phyloP scores from a whole-genome alignment of 1,139 yeast genomes.

The Geotrichum aggregatum region DNA sequence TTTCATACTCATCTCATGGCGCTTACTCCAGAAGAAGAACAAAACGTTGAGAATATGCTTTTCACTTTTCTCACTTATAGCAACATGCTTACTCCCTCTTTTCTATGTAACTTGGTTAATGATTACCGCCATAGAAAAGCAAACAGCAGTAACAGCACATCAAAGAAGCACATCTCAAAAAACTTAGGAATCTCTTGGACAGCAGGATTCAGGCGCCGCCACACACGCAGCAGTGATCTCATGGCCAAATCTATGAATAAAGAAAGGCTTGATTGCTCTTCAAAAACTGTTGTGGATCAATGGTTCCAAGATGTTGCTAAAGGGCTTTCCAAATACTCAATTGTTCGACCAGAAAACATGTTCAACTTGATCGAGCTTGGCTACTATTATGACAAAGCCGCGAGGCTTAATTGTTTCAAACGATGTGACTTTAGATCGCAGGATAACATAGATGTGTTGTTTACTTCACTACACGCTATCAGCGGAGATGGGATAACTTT shows the following conservation, averaged over 20 bases:
- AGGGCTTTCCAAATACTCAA: constrained; percentile 4
- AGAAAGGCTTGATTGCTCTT: not conserved
- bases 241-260: constrained; percentile 13
- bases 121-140: constrained; percentile 10
- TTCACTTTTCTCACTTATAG: constrained; percentile 4
- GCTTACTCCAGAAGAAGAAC: constrained; percentile 15
- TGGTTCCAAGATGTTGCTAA: constrained; percentile 11
- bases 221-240: constrained; percentile 6
- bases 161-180: no score
- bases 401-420: no score
- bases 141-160: no score
- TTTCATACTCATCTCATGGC: constrained; percentile 20
- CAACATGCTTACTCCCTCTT: constrained; percentile 17
- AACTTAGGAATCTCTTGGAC: constrained; percentile 19
- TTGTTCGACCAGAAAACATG: constrained; percentile 12
- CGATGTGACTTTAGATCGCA: no score
- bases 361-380: constrained; percentile 19
- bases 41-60: constrained; percentile 13
- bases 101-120: constrained; percentile 18
- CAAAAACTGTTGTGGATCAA: constrained; percentile 3
- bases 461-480: no score
- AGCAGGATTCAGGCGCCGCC: constrained; percentile 16
- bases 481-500: no score
- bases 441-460: no score
- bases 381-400: no score